Evolutionary conservation across 2,329 filamentous ascomycete species (phyloP).

Genomic region (Aquanectria penicillioides): DNA sequence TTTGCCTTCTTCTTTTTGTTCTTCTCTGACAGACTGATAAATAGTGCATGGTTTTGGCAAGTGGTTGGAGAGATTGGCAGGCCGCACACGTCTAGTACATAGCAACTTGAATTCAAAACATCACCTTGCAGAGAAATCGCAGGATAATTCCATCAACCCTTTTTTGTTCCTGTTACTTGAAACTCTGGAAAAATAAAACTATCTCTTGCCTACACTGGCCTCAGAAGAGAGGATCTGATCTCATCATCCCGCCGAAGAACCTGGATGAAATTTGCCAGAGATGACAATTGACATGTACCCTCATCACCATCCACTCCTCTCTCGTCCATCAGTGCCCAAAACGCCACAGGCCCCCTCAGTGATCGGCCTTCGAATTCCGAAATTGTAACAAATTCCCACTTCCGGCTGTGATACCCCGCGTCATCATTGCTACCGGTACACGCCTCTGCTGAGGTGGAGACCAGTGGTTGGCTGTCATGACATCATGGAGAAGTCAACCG

Average conservation of each 20-base stretch:
- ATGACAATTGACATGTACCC: conserved; percentile 5
- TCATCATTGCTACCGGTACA: conserved; percentile 38
- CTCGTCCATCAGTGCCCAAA: conserved; percentile 8
- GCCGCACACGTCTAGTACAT: no score
- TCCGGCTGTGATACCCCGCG: conserved; percentile 31
- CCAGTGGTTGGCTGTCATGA: conserved; percentile 35
- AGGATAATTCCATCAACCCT: no score
- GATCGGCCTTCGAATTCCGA: background rate
- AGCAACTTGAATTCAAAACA: no score
- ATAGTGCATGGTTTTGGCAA: no score
- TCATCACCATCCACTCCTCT: conserved; percentile 5
- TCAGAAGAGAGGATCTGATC: background rate
- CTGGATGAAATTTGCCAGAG: background rate
- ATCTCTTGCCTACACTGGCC: no score
- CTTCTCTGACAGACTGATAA: no score
- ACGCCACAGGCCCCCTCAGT: background rate
- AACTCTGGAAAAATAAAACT: no score
- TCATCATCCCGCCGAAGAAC: background rate
- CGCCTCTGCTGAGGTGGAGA: conserved; percentile 28
- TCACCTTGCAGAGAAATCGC: no score
- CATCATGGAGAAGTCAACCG: conserved; percentile 38
- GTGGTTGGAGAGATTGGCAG: no score
- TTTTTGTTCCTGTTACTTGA: no score
- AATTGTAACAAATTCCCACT: background rate
- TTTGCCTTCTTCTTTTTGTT: background rate